Evolutionary conservation across 352 stramenopile species (phyloP).

Genomic region (Phytopythium litorale): DNA sequence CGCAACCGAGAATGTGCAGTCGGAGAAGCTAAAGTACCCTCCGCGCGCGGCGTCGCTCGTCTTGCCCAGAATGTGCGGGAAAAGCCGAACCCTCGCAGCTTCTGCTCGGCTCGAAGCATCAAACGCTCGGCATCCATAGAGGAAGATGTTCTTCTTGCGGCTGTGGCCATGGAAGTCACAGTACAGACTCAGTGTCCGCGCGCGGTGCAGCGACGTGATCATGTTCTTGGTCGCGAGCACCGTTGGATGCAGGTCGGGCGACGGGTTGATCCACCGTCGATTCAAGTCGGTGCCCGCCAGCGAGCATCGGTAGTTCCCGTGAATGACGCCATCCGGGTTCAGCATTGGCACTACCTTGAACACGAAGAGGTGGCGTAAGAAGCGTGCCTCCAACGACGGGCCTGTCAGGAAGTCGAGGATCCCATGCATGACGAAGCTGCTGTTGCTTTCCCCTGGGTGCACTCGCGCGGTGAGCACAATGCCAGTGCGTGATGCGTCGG

Average conservation of each 20-base stretch:
- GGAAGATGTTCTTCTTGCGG: conserved; percentile 87
- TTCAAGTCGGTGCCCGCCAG: conserved; percentile 89
- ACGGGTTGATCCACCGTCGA: conserved; percentile 60
- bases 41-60: conserved; percentile 30
- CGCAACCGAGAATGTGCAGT: conserved; percentile 73
- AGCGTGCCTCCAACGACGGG: conserved; percentile 54
- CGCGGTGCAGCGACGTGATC: conserved; percentile 43
- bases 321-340: conserved; percentile 91
- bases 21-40: conserved; percentile 59
- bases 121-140: conserved; percentile 73
- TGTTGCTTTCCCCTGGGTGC: conserved; percentile 88
- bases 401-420: conserved; percentile 86
- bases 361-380: conserved; percentile 79
- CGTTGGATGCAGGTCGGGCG: conserved; percentile 59
- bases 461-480: conserved; percentile 84
- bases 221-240: conserved; percentile 76
- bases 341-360: conserved; percentile 93
- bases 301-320: conserved; percentile 89
- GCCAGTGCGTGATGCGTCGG: conserved; percentile 27
- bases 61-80: conserved; percentile 68
- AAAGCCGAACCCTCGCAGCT: conserved; percentile 52
- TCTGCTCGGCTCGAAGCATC: conserved; percentile 32
- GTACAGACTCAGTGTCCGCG: conserved; percentile 60
- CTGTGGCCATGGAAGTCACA: conserved; percentile 90
- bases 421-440: conserved; percentile 88